phyloP scores from a whole-genome alignment of 352 stramenopile genomes.

The Paralagenidium karlingii region DNA sequence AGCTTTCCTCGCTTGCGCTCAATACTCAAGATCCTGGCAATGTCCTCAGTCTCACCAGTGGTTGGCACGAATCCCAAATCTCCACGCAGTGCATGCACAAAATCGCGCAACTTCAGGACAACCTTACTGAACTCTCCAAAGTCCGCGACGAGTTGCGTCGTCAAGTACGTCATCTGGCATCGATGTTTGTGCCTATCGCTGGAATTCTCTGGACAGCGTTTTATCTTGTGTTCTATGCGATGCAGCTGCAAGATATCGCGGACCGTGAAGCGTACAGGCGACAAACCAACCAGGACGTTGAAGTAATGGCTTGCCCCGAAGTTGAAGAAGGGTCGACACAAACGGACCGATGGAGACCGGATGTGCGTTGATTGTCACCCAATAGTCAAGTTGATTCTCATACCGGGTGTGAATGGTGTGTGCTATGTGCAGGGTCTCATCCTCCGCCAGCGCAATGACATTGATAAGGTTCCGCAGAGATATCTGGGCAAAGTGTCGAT shows the following conservation, averaged over 20 bases:
- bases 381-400: too few species aligned
- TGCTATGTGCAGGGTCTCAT: too few species aligned
- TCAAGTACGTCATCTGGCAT: slow-evolving; percentile 15
- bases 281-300: slow-evolving; percentile 46
- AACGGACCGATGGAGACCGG: slow-evolving; percentile 57
- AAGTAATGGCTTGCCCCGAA: slow-evolving; percentile 26
- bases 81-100: slow-evolving; percentile 25
- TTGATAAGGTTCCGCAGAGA: slow-evolving; percentile 48
- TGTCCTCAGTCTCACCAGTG: too few species aligned
- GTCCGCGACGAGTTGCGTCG: slow-evolving; percentile 20
- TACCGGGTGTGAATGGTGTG: too few species aligned
- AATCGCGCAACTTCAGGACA: slow-evolving; percentile 23
- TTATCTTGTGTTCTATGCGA: background rate
- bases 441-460: slow-evolving; percentile 50
- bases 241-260: slow-evolving; percentile 46
- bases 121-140: slow-evolving; percentile 11
- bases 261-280: slow-evolving; percentile 32
- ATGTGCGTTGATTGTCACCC: too few species aligned
- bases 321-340: slow-evolving; percentile 42
- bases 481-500: slow-evolving; percentile 60
- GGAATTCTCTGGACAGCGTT: too few species aligned
- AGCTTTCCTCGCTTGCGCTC: too few species aligned
- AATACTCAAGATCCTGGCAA: too few species aligned
- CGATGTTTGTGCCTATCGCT: background rate
- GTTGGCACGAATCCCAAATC: too few species aligned